phyloP scores from a whole-genome alignment of 2,329 filamentous ascomycete genomes.

The Hypoxylon sp. region DNA sequence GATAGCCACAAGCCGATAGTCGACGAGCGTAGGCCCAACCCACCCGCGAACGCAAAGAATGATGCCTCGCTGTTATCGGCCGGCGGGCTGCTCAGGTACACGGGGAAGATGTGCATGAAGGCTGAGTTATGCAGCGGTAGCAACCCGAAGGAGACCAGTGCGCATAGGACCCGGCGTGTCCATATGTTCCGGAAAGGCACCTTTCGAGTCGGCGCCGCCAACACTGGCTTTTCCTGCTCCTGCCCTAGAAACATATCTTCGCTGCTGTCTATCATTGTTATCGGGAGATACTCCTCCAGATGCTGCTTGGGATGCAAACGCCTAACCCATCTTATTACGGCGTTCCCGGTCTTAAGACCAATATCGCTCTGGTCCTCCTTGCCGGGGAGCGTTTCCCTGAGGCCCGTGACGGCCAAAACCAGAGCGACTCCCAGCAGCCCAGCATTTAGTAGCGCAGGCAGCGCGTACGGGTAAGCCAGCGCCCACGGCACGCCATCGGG shows the following conservation, averaged over 20 bases:
- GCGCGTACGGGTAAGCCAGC: conserved; percentile 57
- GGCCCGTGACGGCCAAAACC: conserved; percentile 51
- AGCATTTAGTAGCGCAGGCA: conserved; percentile 58
- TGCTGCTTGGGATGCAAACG: conserved; percentile 26
- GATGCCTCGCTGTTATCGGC: conserved; percentile 55
- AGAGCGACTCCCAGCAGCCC: conserved; percentile 49
- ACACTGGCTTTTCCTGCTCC: conserved; percentile 34
- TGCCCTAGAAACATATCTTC: conserved; percentile 38
- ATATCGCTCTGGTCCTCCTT: conserved; percentile 45
- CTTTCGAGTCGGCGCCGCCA: conserved; percentile 6
- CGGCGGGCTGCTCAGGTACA: conserved; percentile 69
- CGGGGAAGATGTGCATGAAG: conserved; percentile 72
- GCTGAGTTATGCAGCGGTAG: conserved; percentile 73
- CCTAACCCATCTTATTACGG: conserved; percentile 29
- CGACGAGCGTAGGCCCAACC: conserved; percentile 62
- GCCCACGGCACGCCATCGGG: conserved; percentile 54
- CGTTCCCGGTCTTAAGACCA: conserved; percentile 36
- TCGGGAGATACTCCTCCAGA: conserved; percentile 28
- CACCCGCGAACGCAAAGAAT: conserved; percentile 66
- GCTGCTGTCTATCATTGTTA: conserved; percentile 26
- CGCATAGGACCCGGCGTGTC: conserved; percentile 51
- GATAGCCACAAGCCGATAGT: conserved; percentile 60
- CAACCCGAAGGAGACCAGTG: conserved; percentile 55
- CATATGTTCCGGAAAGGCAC: conserved; percentile 44
- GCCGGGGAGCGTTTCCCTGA: conserved; percentile 54